Conservation (phyloP, 208 protist genomes). For the Trypanosoma platydactyli region DNA sequence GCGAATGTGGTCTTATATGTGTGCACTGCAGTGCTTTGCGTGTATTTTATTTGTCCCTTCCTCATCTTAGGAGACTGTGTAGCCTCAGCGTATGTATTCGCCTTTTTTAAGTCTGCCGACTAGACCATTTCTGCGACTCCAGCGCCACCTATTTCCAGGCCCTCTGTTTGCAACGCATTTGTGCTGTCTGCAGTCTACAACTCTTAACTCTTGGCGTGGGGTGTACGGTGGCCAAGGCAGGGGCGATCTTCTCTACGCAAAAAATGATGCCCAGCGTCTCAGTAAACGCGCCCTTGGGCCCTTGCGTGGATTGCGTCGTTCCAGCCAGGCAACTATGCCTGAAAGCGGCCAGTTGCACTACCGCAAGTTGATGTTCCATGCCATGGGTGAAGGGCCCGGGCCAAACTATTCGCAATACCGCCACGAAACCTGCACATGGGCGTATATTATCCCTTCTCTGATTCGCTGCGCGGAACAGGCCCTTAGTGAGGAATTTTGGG, state of each 20-base stretch:
- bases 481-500: conserved; percentile 30
- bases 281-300: conserved; percentile 25
- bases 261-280: conserved; percentile 31
- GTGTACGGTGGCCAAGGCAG: conserved; percentile 45
- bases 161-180: background rate
- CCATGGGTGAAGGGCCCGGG: conserved; percentile 17
- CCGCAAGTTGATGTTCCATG: conserved; percentile 52
- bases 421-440: conserved; percentile 51
- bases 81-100: background rate
- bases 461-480: conserved; percentile 33
- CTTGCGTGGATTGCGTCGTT: conserved; percentile 43
- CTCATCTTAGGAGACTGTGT: conserved; percentile 1
- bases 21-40: background rate
- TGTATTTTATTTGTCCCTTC: background rate
- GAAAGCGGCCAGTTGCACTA: conserved; percentile 70
- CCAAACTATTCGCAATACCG: conserved; percentile 30
- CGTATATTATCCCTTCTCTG: conserved; percentile 54
- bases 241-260: conserved; percentile 50
- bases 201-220: conserved; percentile 6
- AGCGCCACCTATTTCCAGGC: background rate
- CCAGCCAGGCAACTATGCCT: conserved; percentile 58
- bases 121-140: background rate
- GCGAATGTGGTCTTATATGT: background rate
- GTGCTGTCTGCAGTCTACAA: background rate
- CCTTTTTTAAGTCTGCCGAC: background rate